These are phyloP conservation scores for Pseudozyma pruni DNA, from an alignment of 1,284 basidiomycete species.

Conservation along the genomic window DNA sequence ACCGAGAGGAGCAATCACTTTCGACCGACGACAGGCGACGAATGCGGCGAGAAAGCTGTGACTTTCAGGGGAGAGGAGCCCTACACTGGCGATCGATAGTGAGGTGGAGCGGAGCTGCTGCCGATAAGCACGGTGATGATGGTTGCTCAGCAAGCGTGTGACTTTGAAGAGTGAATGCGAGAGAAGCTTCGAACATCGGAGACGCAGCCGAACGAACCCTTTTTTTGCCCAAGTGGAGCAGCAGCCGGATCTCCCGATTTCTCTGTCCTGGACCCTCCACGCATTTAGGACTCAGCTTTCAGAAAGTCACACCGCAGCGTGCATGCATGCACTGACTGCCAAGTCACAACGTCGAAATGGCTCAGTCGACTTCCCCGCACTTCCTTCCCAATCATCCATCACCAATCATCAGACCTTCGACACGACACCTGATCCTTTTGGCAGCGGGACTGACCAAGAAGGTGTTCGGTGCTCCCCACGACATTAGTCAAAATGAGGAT, in stretches of 20 bases:
- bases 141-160: no score
- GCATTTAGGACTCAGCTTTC: constrained; percentile 29
- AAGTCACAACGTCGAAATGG: constrained; percentile 7
- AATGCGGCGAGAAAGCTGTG: no score
- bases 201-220: background rate
- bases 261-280: constrained; percentile 5
- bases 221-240: constrained; percentile 7
- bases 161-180: no score
- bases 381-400: background rate
- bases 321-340: background rate
- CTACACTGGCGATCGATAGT: no score
- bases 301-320: constrained; percentile 5
- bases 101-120: no score
- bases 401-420: background rate
- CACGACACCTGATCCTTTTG: background rate
- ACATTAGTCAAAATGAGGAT: constrained; percentile 37
- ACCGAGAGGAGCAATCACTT: no score
- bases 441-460: background rate
- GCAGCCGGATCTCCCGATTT: constrained; percentile 1
- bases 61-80: no score
- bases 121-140: no score
- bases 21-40: no score
- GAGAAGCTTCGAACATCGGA: no score
- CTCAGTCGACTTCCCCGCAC: constrained; percentile 6
- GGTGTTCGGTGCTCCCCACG: constrained; percentile 4